These are phyloP conservation scores for Colletotrichum tabaci DNA, from an alignment of 2,329 filamentous ascomycete species.

Conservation along the genomic window DNA sequence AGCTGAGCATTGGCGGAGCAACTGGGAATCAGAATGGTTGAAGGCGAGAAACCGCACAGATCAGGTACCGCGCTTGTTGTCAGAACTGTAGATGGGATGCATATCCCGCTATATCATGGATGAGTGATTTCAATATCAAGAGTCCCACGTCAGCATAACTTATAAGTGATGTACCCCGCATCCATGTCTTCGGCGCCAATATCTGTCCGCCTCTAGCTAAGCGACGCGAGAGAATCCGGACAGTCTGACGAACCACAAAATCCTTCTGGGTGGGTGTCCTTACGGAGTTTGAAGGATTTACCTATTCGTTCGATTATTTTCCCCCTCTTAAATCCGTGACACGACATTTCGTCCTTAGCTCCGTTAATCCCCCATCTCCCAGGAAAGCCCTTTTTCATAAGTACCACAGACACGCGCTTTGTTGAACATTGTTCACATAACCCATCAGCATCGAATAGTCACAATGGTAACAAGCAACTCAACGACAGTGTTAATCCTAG, in stretches of 20 bases:
- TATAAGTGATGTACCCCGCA: not conserved
- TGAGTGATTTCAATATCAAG: not conserved
- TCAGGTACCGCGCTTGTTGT: not conserved
- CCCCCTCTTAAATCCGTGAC: constrained; percentile 6
- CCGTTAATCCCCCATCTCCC: not conserved
- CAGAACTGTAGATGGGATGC: not conserved
- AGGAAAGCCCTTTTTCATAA: not conserved
- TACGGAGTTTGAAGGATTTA: constrained; percentile 7
- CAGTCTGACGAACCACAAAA: not conserved
- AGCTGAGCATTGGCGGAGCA: not conserved
- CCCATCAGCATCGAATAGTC: not conserved
- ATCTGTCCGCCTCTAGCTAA: not conserved
- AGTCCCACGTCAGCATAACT: not conserved
- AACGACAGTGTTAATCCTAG: constrained; percentile 55
- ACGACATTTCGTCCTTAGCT: constrained; percentile 4
- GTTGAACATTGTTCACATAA: not conserved
- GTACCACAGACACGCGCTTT: not conserved
- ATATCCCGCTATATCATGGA: too few species aligned
- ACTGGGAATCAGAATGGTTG: not conserved
- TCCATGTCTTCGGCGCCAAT: not conserved
- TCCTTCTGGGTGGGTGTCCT: not conserved
- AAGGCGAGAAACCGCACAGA: not conserved
- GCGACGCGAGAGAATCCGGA: too few species aligned
- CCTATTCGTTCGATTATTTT: too few species aligned
- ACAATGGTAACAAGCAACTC: constrained; percentile 6